Evolutionary conservation across 2,329 filamentous ascomycete species (phyloP).

Genomic region (Dendrostoma leiphaemia): DNA sequence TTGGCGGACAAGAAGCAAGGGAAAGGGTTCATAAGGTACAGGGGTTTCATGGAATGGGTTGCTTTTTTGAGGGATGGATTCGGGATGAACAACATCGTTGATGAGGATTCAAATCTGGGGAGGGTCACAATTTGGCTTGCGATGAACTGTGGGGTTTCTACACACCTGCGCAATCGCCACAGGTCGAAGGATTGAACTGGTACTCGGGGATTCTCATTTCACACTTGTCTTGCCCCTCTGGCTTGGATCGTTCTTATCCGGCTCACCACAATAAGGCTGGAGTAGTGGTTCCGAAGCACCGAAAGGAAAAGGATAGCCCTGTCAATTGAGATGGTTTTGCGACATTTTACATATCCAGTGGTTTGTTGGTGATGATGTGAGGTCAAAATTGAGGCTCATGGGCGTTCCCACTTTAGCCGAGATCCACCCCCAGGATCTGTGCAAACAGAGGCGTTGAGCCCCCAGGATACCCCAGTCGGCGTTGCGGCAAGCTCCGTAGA

Average conservation of each 20-base stretch:
- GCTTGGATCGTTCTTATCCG: too few species aligned
- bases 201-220: not conserved
- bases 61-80: not conserved
- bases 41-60: not conserved
- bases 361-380: not conserved
- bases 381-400: constrained; percentile 7
- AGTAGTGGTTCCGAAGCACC: not conserved
- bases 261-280: too few species aligned
- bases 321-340: not conserved
- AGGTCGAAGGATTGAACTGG: too few species aligned
- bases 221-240: too few species aligned
- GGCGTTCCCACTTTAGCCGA: not conserved
- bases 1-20: not conserved
- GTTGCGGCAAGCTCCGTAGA: not conserved
- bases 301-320: not conserved
- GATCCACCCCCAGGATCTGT: not conserved
- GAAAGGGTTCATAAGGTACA: not conserved
- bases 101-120: too few species aligned
- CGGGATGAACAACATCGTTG: too few species aligned
- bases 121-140: not conserved
- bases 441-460: not conserved
- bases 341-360: not conserved
- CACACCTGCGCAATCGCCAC: too few species aligned
- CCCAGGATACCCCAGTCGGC: not conserved
- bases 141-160: too few species aligned